phyloP scores from a whole-genome alignment of 116 monocot species.

The Trichopus zeylanicus region DNA sequence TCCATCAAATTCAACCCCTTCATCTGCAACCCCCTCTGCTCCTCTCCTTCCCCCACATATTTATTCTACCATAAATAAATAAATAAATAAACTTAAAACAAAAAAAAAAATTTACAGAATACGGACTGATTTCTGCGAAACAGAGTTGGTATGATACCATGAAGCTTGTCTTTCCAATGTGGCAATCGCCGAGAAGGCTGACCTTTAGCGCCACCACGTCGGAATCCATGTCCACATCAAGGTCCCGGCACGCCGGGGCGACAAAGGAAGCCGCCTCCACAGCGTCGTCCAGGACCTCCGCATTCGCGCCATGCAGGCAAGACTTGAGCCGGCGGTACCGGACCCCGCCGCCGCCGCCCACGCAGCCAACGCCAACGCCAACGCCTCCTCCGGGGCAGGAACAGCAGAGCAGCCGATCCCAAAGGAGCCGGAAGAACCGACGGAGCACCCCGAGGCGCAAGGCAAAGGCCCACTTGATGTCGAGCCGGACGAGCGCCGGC shows the following conservation, averaged over 20 bases:
- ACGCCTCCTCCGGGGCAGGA: conserved; percentile 22
- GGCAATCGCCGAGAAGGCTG: conserved; percentile 74
- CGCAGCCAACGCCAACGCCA: background rate
- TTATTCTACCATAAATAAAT: conserved; percentile 27
- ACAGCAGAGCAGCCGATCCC: conserved; percentile 43
- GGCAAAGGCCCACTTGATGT: conserved; percentile 23
- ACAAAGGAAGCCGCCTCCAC: background rate
- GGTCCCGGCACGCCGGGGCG: background rate
- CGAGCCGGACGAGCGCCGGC: conserved; percentile 7
- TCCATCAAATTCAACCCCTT: conserved; percentile 85
- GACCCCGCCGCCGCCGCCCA: background rate
- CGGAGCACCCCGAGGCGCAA: conserved; percentile 31
- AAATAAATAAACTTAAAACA: background rate
- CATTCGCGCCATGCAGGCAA: background rate
- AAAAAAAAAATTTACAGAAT: background rate
- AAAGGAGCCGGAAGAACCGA: conserved; percentile 39
- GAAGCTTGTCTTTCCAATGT: conserved; percentile 84
- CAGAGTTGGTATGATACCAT: conserved; percentile 33
- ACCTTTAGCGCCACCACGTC: conserved; percentile 64
- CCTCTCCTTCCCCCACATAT: conserved; percentile 55
- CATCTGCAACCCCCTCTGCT: conserved; percentile 58
- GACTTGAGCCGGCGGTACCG: conserved; percentile 27
- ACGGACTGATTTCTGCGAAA: background rate
- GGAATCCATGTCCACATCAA: conserved; percentile 11
- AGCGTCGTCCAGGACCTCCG: background rate